Conservation (phyloP, 352 stramenopile genomes). For the Aphanomyces invadans region DNA sequence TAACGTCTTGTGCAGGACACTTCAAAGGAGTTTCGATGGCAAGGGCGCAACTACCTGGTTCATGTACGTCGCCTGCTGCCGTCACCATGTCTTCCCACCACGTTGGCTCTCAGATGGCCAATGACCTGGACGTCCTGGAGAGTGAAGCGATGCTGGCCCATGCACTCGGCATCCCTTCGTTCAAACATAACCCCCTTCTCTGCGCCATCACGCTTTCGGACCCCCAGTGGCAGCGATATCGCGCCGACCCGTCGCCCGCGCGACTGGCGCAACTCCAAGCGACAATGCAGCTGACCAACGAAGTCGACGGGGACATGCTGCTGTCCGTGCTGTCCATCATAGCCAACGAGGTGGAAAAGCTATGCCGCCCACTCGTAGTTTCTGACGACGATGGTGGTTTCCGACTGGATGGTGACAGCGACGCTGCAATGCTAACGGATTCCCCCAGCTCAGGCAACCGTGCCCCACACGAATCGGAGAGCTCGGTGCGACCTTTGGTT, state of each 20-base stretch:
- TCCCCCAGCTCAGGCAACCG: too few species aligned
- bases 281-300: not conserved
- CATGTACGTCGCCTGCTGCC: too few species aligned
- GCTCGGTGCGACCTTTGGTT: not conserved
- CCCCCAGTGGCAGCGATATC: not conserved
- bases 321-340: not conserved
- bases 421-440: too few species aligned
- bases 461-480: too few species aligned
- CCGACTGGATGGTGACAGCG: not conserved
- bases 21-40: not conserved
- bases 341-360: not conserved
- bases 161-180: not conserved
- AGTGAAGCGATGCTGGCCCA: not conserved
- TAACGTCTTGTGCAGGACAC: not conserved
- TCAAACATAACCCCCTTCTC: not conserved
- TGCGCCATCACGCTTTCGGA: not conserved
- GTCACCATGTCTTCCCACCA: too few species aligned
- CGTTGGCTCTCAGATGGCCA: slow-evolving; percentile 4
- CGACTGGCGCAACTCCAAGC: not conserved
- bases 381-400: not conserved
- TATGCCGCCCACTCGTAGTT: not conserved
- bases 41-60: not conserved
- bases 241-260: not conserved
- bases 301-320: slow-evolving; percentile 4
- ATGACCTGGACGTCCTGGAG: not conserved